phyloP scores from a whole-genome alignment of 768 basidiomycete species.

The Tricholoma bakamatsutake region DNA sequence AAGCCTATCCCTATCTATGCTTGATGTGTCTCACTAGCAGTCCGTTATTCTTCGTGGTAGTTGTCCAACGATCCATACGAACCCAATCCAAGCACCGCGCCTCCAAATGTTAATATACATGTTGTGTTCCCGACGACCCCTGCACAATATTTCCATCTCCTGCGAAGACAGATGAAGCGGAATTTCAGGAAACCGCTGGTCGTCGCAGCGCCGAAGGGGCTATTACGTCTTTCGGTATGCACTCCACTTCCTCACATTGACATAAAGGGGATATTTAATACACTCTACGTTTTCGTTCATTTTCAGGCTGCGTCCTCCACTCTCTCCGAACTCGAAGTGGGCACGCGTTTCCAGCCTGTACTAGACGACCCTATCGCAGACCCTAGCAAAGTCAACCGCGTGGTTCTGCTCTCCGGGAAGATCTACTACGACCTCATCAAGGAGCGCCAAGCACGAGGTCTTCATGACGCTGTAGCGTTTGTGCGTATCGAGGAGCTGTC shows the following conservation, averaged over 20 bases:
- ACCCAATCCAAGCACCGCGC: conserved; percentile 20
- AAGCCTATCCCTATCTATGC: not conserved
- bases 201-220: conserved; percentile 79
- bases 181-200: conserved; percentile 86
- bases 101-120: conserved; percentile 73
- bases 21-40: not conserved
- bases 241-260: not conserved
- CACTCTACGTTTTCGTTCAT: not conserved
- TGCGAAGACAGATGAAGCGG: conserved; percentile 79
- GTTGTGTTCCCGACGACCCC: conserved; percentile 84
- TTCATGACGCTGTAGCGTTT: conserved; percentile 54
- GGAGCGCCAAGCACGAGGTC: conserved; percentile 46
- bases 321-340: conserved; percentile 52
- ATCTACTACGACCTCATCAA: conserved; percentile 83
- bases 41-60: conserved; percentile 28
- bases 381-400: conserved; percentile 41
- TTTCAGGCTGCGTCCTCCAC: conserved; percentile 67
- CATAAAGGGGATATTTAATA: not conserved
- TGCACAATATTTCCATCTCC: conserved; percentile 88
- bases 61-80: conserved; percentile 68
- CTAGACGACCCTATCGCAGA: conserved; percentile 44
- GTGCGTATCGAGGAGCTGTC: conserved; percentile 81
- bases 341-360: conserved; percentile 64
- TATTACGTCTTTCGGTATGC: conserved; percentile 70
- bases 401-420: conserved; percentile 80